A percentile compares a stretch with the other conserved stretches of the same genome.
phyloP scores from a whole-genome alignment of 2,329 filamentous ascomycete species.

The Aureobasidium namibiae region DNA sequence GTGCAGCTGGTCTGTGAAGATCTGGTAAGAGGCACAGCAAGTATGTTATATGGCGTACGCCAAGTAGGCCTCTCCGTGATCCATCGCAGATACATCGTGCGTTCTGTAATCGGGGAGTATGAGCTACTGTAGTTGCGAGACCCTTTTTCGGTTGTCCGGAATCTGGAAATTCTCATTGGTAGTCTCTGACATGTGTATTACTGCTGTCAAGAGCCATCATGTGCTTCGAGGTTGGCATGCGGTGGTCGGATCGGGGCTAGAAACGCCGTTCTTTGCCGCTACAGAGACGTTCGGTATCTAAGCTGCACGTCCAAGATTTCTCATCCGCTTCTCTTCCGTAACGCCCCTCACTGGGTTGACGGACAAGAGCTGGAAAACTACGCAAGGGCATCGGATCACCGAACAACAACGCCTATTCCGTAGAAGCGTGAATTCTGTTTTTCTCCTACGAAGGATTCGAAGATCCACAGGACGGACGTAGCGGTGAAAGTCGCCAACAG shows the following conservation, averaged over 20 bases:
- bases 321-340: not conserved
- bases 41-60: not conserved
- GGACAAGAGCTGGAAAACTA: slow-evolving; percentile 6
- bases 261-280: not conserved
- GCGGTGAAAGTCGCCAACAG: slow-evolving; percentile 5
- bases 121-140: not conserved
- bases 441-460: not conserved
- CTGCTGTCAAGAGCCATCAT: not conserved
- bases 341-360: slow-evolving; percentile 5
- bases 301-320: not conserved
- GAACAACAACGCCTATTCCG: not conserved
- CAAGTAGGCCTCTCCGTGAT: not conserved
- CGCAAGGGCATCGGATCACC: slow-evolving; percentile 2
- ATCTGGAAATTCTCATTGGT: not conserved
- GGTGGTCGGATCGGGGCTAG: not conserved
- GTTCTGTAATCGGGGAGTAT: not conserved
- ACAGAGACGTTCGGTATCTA: not conserved
- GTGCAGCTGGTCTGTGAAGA: not conserved
- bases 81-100: not conserved
- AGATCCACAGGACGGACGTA: slow-evolving; percentile 2
- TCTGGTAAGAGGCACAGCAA: not conserved
- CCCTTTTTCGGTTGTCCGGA: not conserved
- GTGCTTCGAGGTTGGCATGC: not conserved
- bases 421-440: slow-evolving; percentile 6
- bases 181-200: not conserved